phyloP scores from a whole-genome alignment of 306 rosid species.

The Trifolium dubium region DNA sequence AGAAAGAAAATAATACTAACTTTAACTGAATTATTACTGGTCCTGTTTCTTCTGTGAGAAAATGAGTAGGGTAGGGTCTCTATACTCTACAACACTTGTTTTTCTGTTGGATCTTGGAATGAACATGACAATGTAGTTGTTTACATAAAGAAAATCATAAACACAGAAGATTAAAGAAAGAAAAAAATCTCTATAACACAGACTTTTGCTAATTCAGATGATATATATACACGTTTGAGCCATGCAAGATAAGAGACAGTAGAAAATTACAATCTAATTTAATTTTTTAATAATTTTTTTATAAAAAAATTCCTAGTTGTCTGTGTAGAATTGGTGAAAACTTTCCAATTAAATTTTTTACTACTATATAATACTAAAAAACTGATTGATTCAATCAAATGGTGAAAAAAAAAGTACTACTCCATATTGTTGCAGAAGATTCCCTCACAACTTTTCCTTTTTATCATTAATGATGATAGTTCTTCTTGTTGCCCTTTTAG shows the following conservation, averaged over 20 bases:
- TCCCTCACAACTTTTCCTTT: constrained; percentile 72
- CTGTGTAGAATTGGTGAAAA: constrained; percentile 51
- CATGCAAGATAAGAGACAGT: constrained; percentile 54
- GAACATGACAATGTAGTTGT: constrained; percentile 46
- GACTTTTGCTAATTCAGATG: constrained; percentile 39
- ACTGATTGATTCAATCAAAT: constrained; percentile 51
- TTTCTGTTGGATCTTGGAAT: constrained; percentile 30
- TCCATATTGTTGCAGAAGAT: constrained; percentile 71
- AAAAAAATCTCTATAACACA: neutral
- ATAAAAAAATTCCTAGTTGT: constrained; percentile 44
- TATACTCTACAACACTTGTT: constrained; percentile 1
- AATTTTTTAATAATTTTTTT: constrained; percentile 20
- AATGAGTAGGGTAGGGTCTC: constrained; percentile 13
- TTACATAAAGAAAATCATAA: neutral
- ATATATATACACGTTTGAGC: constrained; percentile 56
- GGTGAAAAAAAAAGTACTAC: constrained; percentile 40
- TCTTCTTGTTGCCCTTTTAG: constrained; percentile 68
- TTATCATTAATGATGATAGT: constrained; percentile 79
- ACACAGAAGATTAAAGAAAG: neutral
- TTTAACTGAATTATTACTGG: constrained; percentile 32
- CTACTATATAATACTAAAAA: constrained; percentile 14
- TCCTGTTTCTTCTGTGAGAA: constrained; percentile 39
- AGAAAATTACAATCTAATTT: constrained; percentile 11
- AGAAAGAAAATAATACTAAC: constrained; percentile 7
- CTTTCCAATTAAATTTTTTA: constrained; percentile 27